Evolutionary conservation across 257 asterid genomes (phyloP), one percentile per base, ranked within the genome.

Genomic region (Solanum lycopersicoides): DNA sequence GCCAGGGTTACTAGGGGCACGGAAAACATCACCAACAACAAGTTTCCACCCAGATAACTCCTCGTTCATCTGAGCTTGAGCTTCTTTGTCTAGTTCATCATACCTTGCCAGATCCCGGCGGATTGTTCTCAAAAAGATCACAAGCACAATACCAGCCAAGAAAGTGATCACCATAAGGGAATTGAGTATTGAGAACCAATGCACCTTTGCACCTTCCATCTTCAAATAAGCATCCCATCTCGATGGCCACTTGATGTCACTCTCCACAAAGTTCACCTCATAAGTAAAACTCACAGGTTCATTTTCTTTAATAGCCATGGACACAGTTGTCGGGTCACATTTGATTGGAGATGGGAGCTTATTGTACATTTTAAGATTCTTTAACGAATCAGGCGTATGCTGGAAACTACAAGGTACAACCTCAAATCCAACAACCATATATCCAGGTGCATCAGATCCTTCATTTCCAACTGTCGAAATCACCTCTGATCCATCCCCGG

Each of bases 21-120:
- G 94, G 74, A 96, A 96, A 59, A 93, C 96, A 89, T 96, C 99
- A 60, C 93, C 98, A 28, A 96, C 99, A 0, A 96, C 98, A 79
- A 96, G 97, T 66, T 96, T 96, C 99, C 99, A 96, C 50, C 99
- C 99, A 0, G 99, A 96, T 83, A 96, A 82, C 93, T 96, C 99
- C 94, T 96, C 99, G 3, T 93, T 96, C 99, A 96, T 96, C 87
- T 96, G 99, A 37, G 98, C 98, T 87, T 96, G 99, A 59, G 98
- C 95, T 88, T 96, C 98, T 90, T 94, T 96, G 83, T 96, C 99
- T 1, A 96, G 95, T 90, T 96, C 99, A 91, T 96, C 99, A 50
- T 95, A 96, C 25, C 93, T 89, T 14, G 98, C 89, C 63, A 96
- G 94, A 92, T 96, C 99, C 73, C 99, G 87, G 86, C 98, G 93